Base-by-base conservation (phyloP, 371 early-diverging fungal genomes). In the Apophysomyces elegans region DNA sequence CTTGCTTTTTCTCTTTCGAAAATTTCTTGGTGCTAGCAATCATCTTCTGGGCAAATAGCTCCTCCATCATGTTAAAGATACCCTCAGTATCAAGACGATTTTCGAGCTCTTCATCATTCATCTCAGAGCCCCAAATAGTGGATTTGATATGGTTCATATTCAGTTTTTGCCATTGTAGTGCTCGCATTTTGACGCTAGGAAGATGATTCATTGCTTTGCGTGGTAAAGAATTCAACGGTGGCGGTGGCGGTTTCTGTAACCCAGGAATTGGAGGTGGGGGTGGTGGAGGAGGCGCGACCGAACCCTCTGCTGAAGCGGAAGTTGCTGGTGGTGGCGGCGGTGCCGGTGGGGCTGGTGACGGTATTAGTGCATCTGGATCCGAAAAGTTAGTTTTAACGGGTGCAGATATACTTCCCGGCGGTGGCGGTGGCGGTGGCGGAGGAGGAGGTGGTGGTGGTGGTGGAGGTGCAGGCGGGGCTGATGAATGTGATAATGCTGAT, bases 151-250 rank as follows among this genome's bases (percentile, higher is more conserved):
- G 67, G 62, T 82, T 79, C 56, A 87, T 84, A 64, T 85, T 87
- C 46, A 95, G 69, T 61, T 95, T 95, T 75, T 93, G 93, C 95
- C 94, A 94, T 73, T 94, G 93, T 8, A 94, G 64, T 54, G 87
- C 86, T 66, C 92, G 92, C 14, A 93, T 86, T 71, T 93, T 93
- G 61, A 88, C 86, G 38, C 76, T 85, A 7, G 93, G 86, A 50
- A 82, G 67, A 45, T 87, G 87, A 43, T 80, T 77, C n/a, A 90
- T 81, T 56, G 84, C 79, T 71, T 91, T 91, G 69, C 89, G 83
- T 9, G 72, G 67, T 0, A 54, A 47, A 12, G 50, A 35, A 5
- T 35, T 37, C 65, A 62, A 9, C 37, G 63, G 63, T 36, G 62
- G 58, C 21, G 64, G 32, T 18, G 37, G 14, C 2, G 64, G 16